Evolutionary conservation across 2,329 filamentous ascomycete genomes (phyloP), one percentile per base, ranked within the genome.

Genomic region (Verticillium tricorpus): DNA sequence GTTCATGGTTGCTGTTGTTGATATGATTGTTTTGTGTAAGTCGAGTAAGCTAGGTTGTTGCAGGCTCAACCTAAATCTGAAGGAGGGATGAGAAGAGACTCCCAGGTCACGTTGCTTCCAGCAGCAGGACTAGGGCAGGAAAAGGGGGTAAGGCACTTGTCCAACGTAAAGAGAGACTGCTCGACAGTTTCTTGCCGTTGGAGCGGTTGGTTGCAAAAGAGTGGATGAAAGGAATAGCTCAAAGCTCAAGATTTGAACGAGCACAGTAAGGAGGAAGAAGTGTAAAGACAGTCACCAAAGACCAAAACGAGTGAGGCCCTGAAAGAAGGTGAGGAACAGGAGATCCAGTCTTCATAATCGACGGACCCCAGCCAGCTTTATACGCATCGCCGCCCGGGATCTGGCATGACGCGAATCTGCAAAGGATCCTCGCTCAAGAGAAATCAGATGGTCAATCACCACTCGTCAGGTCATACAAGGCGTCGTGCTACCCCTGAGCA

Each of bases 201-300:
- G 11, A 11, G 39, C 28, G 58, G 32, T 60, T 37, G 37, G 52
- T 52, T 34, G 19, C 25, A 39, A 19, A 32, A 32, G 60, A 39
- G 63, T 58, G 57, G 63, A 65, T 39, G 63, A 65, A 65, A 57
- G 62, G 57, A 65, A 65, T 58, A 58, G 59, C 58, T 64, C 59
- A 57, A 60, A 61, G 34, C n/a, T 11, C 9, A 19, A 25, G 12
- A 19, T 19, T 52, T 52, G 45, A 14, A 25, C 14, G 28, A 14
- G 9, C 4, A 22, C 7, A 58, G 40, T 54, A 62, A 64, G 57
- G 63, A 58, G 40, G 61, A 64, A 62, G 54, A 60, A 64, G 63
- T 57, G 63, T 62, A 59, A 34, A 50, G 60, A 56, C 63, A 63
- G 63, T 57, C 57, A 56, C 62, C 57, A 60, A 61, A 64, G 59